phyloP scores from a whole-genome alignment of 805 yeast genomes.

The Wickerhamiella spandovensis region DNA sequence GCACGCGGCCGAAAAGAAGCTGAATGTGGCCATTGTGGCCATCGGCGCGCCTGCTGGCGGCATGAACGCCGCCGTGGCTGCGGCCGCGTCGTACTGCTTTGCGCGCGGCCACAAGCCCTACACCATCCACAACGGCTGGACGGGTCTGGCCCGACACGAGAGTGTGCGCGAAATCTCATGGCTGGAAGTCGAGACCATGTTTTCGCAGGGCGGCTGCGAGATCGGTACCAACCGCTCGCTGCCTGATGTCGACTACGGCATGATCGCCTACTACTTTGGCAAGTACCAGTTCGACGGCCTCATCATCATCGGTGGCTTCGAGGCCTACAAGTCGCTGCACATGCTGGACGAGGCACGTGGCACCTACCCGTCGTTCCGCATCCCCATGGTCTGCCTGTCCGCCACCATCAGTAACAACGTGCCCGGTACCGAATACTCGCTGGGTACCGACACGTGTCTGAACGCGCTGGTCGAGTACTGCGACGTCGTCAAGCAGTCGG shows the following conservation, averaged over 20 bases:
- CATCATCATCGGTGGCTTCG: constrained; percentile 89
- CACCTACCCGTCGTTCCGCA: constrained; percentile 79
- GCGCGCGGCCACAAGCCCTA: constrained; percentile 81
- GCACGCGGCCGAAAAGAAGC: constrained; percentile 43
- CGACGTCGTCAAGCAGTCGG: constrained; percentile 88
- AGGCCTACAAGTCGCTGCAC: constrained; percentile 79
- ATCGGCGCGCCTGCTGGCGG: constrained; percentile 98
- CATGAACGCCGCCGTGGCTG: constrained; percentile 79
- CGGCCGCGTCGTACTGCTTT: constrained; percentile 81
- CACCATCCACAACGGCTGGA: constrained; percentile 88
- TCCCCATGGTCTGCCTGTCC: constrained; percentile 88
- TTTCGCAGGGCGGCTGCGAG: constrained; percentile 84
- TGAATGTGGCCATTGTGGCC: constrained; percentile 73
- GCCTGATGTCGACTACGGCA: constrained; percentile 75
- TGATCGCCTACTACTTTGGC: constrained; percentile 86
- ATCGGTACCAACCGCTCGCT: constrained; percentile 88
- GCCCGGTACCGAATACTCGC: constrained; percentile 95
- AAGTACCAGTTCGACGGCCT: constrained; percentile 80
- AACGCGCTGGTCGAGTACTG: constrained; percentile 84
- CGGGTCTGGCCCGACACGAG: constrained; percentile 84
- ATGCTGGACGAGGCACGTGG: constrained; percentile 66
- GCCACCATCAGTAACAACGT: constrained; percentile 96
- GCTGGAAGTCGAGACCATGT: constrained; percentile 84
- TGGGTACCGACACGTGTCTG: constrained; percentile 93
- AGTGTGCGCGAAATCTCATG: constrained; percentile 62